Base-by-base conservation (phyloP, 1,284 basidiomycete species). In the Melampsora americana region DNA sequence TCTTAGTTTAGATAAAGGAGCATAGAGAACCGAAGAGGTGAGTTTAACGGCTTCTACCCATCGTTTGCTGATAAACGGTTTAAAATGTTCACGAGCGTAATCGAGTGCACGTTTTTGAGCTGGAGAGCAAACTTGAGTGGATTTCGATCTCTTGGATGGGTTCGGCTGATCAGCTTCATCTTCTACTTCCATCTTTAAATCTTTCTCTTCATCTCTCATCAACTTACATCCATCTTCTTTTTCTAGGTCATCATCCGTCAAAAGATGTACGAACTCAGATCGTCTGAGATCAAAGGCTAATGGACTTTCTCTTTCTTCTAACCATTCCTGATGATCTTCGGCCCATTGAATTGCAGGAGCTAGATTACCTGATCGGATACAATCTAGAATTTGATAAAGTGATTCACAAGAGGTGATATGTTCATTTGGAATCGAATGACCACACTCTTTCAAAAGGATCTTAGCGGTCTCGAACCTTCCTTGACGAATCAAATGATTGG, bases 51-150 rank as follows among this genome's bases (percentile, higher is more conserved):
- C 89, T 79, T 92, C 91, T 2, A 83, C 79, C 42, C 86, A 85
- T 80, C 90, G 88, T 23, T 87, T 87, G 0, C 85, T 81, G 79
- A 90, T 89, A 83, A 93, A 92, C 0, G 87, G 85, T 44, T 86
- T 85, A 77, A 98, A 86, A 86, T 88, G 77, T 81, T 84, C 61
- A 84, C 89, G 80, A 20, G 91, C 92, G 83, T 98, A 98, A 0
- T 84, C 83, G 60, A 95, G 85, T 0, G 93, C 93, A 14, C 69
- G 56, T 46, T 78, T 69, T 35, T 64, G 66, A 68, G 72, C 35
- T 35, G 44, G 59, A 26, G 48, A 26, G n/a, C n/a, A n/a, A n/a
- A n/a, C n/a, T n/a, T n/a, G n/a, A n/a, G n/a, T n/a, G 4, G 60
- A 20, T 62, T 62, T 23, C 16, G 23, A 5, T 5, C 23, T 18